Evolutionary conservation across 228 moss, liverwort and hornwort species (phyloP).

Genomic region (Sphagnum magellanicum): DNA sequence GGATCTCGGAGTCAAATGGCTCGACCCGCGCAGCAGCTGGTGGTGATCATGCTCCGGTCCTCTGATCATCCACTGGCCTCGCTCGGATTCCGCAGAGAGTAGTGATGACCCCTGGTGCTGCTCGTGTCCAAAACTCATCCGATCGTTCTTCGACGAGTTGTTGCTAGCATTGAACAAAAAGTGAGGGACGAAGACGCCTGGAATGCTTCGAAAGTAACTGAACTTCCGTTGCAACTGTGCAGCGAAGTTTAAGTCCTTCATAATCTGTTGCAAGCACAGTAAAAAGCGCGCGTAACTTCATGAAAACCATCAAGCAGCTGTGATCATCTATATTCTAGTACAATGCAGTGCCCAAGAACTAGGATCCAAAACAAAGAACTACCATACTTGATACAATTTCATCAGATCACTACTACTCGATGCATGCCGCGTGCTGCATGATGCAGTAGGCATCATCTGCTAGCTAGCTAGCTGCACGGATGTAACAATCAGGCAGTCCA

Average conservation of each 20-base stretch:
- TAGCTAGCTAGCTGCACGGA: too few relatives aligned
- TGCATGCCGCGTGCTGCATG: too few relatives aligned
- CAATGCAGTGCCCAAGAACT: too few relatives aligned
- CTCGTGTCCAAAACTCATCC: constrained; percentile 14
- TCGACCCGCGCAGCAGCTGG: not conserved
- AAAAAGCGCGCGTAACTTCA: too few relatives aligned
- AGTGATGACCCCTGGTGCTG: constrained; percentile 29
- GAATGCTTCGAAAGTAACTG: constrained; percentile 67
- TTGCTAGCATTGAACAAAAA: constrained; percentile 4
- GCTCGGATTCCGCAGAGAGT: constrained; percentile 8
- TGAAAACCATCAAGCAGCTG: too few relatives aligned
- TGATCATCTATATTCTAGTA: too few relatives aligned
- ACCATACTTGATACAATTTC: too few relatives aligned
- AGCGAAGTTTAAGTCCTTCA: constrained; percentile 80
- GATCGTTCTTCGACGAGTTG: constrained; percentile 7
- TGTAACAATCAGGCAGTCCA: too few relatives aligned
- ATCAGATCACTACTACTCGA: too few relatives aligned
- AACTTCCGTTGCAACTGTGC: constrained; percentile 77
- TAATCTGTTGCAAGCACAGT: constrained; percentile 30
- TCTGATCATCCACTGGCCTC: constrained; percentile 20
- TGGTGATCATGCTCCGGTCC: not conserved
- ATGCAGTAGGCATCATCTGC: too few relatives aligned
- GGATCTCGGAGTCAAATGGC: constrained; percentile 23
- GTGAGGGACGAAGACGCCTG: constrained; percentile 47
- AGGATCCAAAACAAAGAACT: too few relatives aligned